Evolutionary conservation across 2,329 filamentous ascomycete species (phyloP).

Genomic region (Dryadomyces quercus-mongolicae): DNA sequence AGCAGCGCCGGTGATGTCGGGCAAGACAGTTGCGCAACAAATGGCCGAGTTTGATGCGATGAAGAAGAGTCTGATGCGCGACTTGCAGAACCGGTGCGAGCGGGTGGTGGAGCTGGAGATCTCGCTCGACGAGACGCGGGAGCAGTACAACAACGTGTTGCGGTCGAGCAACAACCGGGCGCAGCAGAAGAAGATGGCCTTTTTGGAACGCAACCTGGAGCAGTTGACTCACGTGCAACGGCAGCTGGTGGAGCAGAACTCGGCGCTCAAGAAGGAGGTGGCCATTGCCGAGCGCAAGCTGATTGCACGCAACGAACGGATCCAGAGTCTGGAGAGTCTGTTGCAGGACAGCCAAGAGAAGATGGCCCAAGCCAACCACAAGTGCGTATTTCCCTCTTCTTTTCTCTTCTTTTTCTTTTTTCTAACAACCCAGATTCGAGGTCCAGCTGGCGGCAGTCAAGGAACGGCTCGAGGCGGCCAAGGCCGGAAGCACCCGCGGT

Average conservation of each 20-base stretch:
- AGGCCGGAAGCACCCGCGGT: conserved; percentile 78
- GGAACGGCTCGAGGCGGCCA: conserved; percentile 91
- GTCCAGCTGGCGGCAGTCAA: conserved; percentile 94
- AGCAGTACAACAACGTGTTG: conserved; percentile 98
- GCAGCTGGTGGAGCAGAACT: conserved; percentile 96
- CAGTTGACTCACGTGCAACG: conserved; percentile 95
- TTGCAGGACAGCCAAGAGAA: conserved; percentile 98
- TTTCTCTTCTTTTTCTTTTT: conserved; percentile 13
- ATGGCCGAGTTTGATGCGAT: conserved; percentile 98
- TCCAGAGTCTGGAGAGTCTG: conserved; percentile 82
- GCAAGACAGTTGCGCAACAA: conserved; percentile 93
- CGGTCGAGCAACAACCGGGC: conserved; percentile 94
- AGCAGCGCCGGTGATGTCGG: conserved; percentile 30
- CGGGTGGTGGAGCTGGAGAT: conserved; percentile 97
- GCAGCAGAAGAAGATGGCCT: conserved; percentile 99
- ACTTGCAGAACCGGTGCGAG: conserved; percentile 96
- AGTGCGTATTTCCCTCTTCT: conserved; percentile 45
- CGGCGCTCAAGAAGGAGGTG: conserved; percentile 95
- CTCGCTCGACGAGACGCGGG: conserved; percentile 88
- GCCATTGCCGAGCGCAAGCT: conserved; percentile 96
- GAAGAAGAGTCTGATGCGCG: conserved; percentile 99
- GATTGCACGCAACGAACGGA: conserved; percentile 91
- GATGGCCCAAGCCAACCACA: conserved; percentile 89
- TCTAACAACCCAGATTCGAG: conserved; percentile 60
- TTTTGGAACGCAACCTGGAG: conserved; percentile 94